Evolutionary conservation across 768 basidiomycete genomes (phyloP).

Genomic region (Lentinula guzmanii): DNA sequence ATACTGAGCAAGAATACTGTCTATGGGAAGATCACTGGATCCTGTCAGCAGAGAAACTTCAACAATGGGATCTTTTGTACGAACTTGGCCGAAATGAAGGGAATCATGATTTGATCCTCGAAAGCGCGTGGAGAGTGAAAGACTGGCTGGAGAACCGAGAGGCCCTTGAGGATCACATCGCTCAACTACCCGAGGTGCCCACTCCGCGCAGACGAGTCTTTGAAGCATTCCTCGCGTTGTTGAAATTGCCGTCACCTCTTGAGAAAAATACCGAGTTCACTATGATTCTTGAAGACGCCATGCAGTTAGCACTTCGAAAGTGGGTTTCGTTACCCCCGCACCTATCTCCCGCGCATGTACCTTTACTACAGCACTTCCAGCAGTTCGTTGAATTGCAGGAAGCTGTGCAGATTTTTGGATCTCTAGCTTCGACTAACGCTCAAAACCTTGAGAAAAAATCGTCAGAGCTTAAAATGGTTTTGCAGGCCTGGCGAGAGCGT

Average conservation of each 20-base stretch:
- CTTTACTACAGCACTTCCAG: slow-evolving; percentile 95
- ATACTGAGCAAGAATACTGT: slow-evolving; percentile 92
- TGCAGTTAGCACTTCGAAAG: slow-evolving; percentile 93
- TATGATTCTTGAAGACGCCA: slow-evolving; percentile 86
- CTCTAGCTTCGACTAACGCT: slow-evolving; percentile 78
- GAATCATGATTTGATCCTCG: slow-evolving; percentile 88
- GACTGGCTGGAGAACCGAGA: slow-evolving; percentile 88
- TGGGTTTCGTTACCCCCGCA: slow-evolving; percentile 88
- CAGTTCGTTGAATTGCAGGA: slow-evolving; percentile 98
- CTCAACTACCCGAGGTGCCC: slow-evolving; percentile 73
- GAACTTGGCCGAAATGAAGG: slow-evolving; percentile 86
- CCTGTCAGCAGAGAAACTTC: slow-evolving; percentile 88
- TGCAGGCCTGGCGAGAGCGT: slow-evolving; percentile 95
- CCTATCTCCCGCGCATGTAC: slow-evolving; percentile 88
- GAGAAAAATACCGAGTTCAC: slow-evolving; percentile 89
- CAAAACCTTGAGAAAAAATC: slow-evolving; percentile 93
- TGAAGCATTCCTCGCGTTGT: slow-evolving; percentile 87
- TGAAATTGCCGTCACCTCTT: slow-evolving; percentile 69
- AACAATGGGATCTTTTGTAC: slow-evolving; percentile 94
- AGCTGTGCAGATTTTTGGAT: slow-evolving; percentile 91
- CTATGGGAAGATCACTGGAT: slow-evolving; percentile 99
- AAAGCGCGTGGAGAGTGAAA: slow-evolving; percentile 91
- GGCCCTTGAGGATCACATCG: slow-evolving; percentile 74
- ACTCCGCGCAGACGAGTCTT: slow-evolving; percentile 98
- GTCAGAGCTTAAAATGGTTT: slow-evolving; percentile 90